phyloP scores from a whole-genome alignment of 352 stramenopile species.

The Pythium rishiriense region DNA sequence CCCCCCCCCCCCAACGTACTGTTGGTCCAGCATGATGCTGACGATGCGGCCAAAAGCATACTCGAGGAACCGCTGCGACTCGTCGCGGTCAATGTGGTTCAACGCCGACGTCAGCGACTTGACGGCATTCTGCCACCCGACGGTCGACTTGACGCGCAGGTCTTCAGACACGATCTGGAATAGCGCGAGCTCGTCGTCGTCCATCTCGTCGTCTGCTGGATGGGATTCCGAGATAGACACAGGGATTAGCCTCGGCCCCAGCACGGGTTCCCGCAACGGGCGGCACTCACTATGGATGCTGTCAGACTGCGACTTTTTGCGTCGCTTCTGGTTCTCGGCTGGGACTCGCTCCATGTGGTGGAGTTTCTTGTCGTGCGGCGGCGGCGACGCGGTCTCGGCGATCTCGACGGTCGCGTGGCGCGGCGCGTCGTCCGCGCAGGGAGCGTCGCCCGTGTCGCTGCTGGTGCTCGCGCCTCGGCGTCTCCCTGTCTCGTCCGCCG shows the following conservation, averaged over 20 bases:
- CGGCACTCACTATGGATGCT: conserved; percentile 25
- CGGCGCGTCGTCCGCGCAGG: conserved; percentile 13
- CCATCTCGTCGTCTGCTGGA: conserved; percentile 52
- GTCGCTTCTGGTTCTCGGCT: conserved; percentile 35
- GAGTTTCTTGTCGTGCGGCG: conserved; percentile 34
- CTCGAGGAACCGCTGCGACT: conserved; percentile 80
- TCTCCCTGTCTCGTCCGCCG: conserved; percentile 19
- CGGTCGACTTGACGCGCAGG: conserved; percentile 85
- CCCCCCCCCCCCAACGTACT: conserved; percentile 50
- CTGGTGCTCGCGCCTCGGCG: conserved; percentile 7
- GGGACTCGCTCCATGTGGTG: conserved; percentile 34
- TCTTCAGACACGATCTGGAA: conserved; percentile 86
- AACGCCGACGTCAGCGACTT: conserved; percentile 81
- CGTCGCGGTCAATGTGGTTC: conserved; percentile 60
- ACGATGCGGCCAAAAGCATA: conserved; percentile 79
- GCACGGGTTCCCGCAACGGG: too few species aligned
- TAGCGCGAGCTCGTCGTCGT: conserved; percentile 82
- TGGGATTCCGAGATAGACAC: conserved; percentile 4
- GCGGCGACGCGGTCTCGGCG: conserved; percentile 16
- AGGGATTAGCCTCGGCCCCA: neutral
- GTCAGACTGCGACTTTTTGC: conserved; percentile 34
- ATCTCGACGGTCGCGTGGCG: conserved; percentile 14
- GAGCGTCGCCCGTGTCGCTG: conserved; percentile 7
- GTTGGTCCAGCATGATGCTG: conserved; percentile 90
- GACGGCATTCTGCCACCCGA: conserved; percentile 89